Evolutionary conservation across 805 yeast species (phyloP), one percentile per base, ranked within the genome.

Genomic region (Suhomyces sp.): DNA sequence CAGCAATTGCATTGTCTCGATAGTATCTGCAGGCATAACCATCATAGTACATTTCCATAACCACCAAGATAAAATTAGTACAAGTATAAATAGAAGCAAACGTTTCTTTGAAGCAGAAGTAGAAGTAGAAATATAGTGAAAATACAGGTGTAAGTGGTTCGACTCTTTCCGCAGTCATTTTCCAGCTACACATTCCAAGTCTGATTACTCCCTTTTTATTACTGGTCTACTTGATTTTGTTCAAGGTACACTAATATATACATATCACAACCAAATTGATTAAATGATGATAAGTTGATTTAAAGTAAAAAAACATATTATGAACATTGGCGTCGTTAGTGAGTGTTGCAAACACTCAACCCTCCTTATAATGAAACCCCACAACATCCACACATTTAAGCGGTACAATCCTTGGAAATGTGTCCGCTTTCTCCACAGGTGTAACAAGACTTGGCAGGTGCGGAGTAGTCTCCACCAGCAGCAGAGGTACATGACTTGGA

Each of bases 391-490:
- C 33, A 40, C 31, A 26, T 22, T 31, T 48, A 48, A 48, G 33
- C 51, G 22, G 55, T 26, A 71, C 96, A 89, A 66, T 86, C 90
- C 76, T 82, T 86, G 63, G 96, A 88, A 65, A 91, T 86, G 77
- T 91, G 97, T 60, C 97, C 97, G 50, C 88, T 71, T 68, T 82
- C 78, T 64, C 87, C 87, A 74, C 91, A 86, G 71, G 77, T 81
- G 82, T 85, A 86, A 74, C 91, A 86, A 56, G 85, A 78, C 71
- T 83, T 84, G 59, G 79, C 70, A 56, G 71, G 62, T 61, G 62
- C 65, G 58, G 68, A 72, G 58, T 70, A 70, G 24, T 70, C 67
- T 57, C 81, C 85, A 57, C 80, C 79, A 48, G 84, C 66, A 54
- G 81, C 79, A 48, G 83, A 73, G 56, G 80, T 72, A 75, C 97